Percentiles rank a stretch among this genome's conserved stretches.
These are phyloP conservation scores for Xylariaceae sp. DNA, from an alignment of 2,329 filamentous ascomycete genomes.

Conservation along the genomic window DNA sequence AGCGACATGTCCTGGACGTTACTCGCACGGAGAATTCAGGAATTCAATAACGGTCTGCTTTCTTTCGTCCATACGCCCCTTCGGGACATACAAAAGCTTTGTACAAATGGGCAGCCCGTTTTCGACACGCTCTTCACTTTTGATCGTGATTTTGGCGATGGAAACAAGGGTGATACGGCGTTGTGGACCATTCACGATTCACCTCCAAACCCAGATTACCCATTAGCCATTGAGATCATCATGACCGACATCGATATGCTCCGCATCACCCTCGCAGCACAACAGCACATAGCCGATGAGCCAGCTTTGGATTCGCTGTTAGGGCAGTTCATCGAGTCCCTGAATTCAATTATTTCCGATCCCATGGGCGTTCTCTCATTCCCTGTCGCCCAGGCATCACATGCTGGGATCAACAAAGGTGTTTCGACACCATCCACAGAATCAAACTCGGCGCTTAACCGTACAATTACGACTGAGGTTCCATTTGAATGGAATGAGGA, in stretches of 20 bases:
- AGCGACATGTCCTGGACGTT: conserved; percentile 52
- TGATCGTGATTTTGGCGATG: conserved; percentile 48
- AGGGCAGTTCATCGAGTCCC: conserved; percentile 36
- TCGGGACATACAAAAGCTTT: conserved; percentile 77
- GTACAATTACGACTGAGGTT: not conserved
- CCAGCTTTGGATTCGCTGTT: conserved; percentile 36
- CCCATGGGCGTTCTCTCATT: conserved; percentile 6
- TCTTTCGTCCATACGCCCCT: conserved; percentile 76
- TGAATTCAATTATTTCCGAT: conserved; percentile 26
- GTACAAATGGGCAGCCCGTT: conserved; percentile 53
- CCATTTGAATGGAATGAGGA: conserved; percentile 57
- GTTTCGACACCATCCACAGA: not conserved
- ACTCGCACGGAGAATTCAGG: conserved; percentile 61
- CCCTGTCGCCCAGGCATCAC: not conserved
- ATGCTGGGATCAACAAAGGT: not conserved
- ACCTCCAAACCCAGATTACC: conserved; percentile 59
- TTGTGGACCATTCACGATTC: conserved; percentile 55
- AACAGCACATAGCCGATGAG: conserved; percentile 39
- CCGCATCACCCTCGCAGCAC: conserved; percentile 56
- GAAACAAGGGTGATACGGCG: conserved; percentile 26
- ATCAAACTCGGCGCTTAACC: not conserved
- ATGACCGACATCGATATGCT: conserved; percentile 47
- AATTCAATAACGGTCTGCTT: conserved; percentile 63
- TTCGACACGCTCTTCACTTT: conserved; percentile 85
- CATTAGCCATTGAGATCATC: conserved; percentile 71